phyloP scores from a whole-genome alignment of 1,284 basidiomycete species.

The Thelephora terrestris region DNA sequence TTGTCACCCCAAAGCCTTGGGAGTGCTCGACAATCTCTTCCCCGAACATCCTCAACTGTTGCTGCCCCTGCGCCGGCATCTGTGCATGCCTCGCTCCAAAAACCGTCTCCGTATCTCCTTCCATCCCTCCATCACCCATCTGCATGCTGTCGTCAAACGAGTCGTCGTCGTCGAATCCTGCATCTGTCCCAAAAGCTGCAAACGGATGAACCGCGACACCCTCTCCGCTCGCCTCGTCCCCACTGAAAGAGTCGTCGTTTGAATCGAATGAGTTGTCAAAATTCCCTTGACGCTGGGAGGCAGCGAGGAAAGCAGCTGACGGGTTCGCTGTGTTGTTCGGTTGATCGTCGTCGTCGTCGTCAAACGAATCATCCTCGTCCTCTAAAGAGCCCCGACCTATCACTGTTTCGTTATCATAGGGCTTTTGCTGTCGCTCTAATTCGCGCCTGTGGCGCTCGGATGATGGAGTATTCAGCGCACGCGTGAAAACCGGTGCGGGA shows the following conservation, averaged over 20 bases:
- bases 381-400: neutral
- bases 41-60: slow-evolving; percentile 40
- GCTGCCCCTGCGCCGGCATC: slow-evolving; percentile 19
- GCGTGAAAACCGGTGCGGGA: neutral
- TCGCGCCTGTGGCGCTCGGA: no score
- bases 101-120: slow-evolving; percentile 49
- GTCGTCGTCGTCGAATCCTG: slow-evolving; percentile 36
- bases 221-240: slow-evolving; percentile 21
- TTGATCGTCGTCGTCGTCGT: slow-evolving; percentile 33
- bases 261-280: slow-evolving; percentile 26
- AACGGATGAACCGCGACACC: slow-evolving; percentile 45
- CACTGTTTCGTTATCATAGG: neutral
- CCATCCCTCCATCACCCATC: neutral
- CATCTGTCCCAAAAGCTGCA: slow-evolving; percentile 23
- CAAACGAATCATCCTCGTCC: slow-evolving; percentile 10
- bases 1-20: slow-evolving; percentile 37
- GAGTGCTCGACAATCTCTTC: slow-evolving; percentile 54
- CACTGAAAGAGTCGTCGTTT: slow-evolving; percentile 18
- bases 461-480: neutral
- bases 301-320: slow-evolving; percentile 22
- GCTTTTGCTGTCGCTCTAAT: neutral
- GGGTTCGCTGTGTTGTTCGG: slow-evolving; percentile 19
- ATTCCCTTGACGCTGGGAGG: slow-evolving; percentile 30
- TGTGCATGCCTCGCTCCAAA: slow-evolving; percentile 54
- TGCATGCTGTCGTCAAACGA: slow-evolving; percentile 29